Percentiles rank a stretch among this genome's conserved stretches.
These are phyloP conservation scores for Rubia tinctorum DNA, from an alignment of 305 asterid genomes.

Conservation along the genomic window DNA sequence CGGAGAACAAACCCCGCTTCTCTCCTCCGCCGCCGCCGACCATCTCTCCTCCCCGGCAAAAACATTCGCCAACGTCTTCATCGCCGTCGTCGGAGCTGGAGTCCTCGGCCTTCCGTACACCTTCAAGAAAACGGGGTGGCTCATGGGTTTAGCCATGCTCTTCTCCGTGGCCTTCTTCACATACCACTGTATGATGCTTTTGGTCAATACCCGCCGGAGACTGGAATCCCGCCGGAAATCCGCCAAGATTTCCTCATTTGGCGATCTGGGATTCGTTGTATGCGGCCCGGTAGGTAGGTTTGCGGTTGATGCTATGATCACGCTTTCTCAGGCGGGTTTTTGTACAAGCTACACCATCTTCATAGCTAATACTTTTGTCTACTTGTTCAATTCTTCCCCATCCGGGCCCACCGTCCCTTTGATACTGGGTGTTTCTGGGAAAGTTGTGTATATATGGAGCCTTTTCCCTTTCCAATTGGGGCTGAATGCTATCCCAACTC, in stretches of 20 bases:
- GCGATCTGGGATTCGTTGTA: conserved; percentile 39
- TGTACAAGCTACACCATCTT: conserved; percentile 33
- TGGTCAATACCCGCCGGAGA: conserved; percentile 27
- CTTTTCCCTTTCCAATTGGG: conserved; percentile 39
- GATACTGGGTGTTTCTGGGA: conserved; percentile 29
- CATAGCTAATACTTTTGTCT: conserved; percentile 29
- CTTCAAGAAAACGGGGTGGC: conserved; percentile 91
- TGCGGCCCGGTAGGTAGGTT: conserved; percentile 34
- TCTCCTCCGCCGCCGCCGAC: conserved; percentile 24
- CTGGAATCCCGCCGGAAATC: conserved; percentile 24
- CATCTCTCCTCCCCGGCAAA: conserved; percentile 67
- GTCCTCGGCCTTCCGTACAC: conserved; percentile 93
- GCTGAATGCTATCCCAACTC: conserved; percentile 33
- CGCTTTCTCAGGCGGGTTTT: conserved; percentile 32
- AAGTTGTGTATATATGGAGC: conserved; percentile 29
- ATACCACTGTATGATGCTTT: conserved; percentile 71
- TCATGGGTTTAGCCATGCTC: conserved; percentile 50
- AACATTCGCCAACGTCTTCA: conserved; percentile 83
- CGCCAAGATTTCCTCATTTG: conserved; percentile 33
- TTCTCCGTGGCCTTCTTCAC: conserved; percentile 66
- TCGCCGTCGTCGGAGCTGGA: conserved; percentile 87
- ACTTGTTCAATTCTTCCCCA: conserved; percentile 25
- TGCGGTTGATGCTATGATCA: conserved; percentile 40
- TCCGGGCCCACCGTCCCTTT: not conserved
- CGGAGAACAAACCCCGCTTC: conserved; percentile 69